Percentiles rank a stretch among this genome's conserved stretches.
These are phyloP conservation scores for Apiotrichum montevideense DNA, from an alignment of 1,284 basidiomycete species.

Conservation along the genomic window DNA sequence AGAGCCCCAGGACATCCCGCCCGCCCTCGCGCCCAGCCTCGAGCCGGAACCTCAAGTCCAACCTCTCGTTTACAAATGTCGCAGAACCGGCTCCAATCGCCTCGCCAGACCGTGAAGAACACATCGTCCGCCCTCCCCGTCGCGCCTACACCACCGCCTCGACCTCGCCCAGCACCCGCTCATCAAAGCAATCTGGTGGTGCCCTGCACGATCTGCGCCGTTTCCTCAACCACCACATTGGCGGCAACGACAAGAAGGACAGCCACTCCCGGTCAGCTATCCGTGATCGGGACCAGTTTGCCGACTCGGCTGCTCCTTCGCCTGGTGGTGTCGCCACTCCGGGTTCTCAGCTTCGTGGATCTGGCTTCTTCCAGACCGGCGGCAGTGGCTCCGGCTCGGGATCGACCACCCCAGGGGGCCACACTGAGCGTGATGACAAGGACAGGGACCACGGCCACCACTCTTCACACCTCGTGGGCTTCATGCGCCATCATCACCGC, in stretches of 20 bases:
- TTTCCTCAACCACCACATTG: constrained; percentile 83
- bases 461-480: constrained; percentile 44
- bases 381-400: constrained; percentile 11
- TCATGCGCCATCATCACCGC: constrained; percentile 46
- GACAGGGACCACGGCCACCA: constrained; percentile 35
- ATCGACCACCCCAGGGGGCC: constrained; percentile 11
- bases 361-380: constrained; percentile 25
- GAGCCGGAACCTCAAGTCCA: constrained; percentile 19
- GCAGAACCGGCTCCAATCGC: constrained; percentile 8
- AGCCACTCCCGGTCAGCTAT: constrained; percentile 19
- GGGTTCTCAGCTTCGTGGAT: constrained; percentile 38
- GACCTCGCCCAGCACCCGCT: constrained; percentile 42
- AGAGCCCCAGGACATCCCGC: neutral
- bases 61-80: constrained; percentile 32
- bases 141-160: constrained; percentile 10
- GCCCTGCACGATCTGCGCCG: constrained; percentile 84
- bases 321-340: constrained; percentile 40
- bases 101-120: constrained; percentile 14
- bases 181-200: constrained; percentile 48
- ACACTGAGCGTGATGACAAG: constrained; percentile 19
- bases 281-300: constrained; percentile 5
- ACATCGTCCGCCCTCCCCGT: constrained; percentile 1
- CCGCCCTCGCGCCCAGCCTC: neutral
- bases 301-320: constrained; percentile 6
- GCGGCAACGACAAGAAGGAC: constrained; percentile 47